Conservation (phyloP, 2,329 filamentous ascomycete species). For the Dactylonectria estremocensis region DNA sequence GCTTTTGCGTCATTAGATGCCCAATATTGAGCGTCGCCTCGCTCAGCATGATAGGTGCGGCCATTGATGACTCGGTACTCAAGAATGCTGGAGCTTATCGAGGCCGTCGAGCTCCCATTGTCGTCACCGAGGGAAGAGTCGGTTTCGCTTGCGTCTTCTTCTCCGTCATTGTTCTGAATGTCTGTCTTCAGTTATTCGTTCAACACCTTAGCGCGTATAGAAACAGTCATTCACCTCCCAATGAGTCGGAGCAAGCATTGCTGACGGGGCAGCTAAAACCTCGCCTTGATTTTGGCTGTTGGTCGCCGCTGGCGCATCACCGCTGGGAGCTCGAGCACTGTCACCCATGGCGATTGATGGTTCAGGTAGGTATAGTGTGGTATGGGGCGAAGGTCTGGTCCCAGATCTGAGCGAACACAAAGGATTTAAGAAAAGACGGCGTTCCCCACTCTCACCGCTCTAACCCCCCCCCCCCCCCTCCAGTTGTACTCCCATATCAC, state of each 20-base stretch:
- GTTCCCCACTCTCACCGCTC: background rate
- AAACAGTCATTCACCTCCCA: slow-evolving; percentile 35
- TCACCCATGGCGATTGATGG: slow-evolving; percentile 23
- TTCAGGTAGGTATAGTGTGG: background rate
- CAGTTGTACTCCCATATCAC: background rate
- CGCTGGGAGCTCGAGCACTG: background rate
- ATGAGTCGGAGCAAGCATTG: slow-evolving; percentile 38
- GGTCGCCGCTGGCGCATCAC: background rate
- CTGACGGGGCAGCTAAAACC: background rate
- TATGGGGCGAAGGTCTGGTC: background rate
- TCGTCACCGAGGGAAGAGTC: slow-evolving; percentile 37
- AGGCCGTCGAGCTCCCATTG: slow-evolving; percentile 31
- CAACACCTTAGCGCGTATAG: background rate
- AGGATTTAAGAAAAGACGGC: background rate
- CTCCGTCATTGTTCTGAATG: slow-evolving; percentile 18
- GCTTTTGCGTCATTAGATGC: slow-evolving; percentile 39
- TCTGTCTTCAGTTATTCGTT: too few species aligned
- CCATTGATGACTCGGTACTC: slow-evolving; percentile 41
- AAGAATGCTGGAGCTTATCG: slow-evolving; percentile 40
- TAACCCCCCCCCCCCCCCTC: too few species aligned
- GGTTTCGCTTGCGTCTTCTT: slow-evolving; percentile 18
- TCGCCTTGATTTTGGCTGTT: background rate
- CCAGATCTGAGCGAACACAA: background rate
- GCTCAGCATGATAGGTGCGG: slow-evolving; percentile 39
- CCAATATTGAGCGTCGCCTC: slow-evolving; percentile 41